phyloP scores from a whole-genome alignment of 768 basidiomycete genomes.

The Agrocybe praecox region DNA sequence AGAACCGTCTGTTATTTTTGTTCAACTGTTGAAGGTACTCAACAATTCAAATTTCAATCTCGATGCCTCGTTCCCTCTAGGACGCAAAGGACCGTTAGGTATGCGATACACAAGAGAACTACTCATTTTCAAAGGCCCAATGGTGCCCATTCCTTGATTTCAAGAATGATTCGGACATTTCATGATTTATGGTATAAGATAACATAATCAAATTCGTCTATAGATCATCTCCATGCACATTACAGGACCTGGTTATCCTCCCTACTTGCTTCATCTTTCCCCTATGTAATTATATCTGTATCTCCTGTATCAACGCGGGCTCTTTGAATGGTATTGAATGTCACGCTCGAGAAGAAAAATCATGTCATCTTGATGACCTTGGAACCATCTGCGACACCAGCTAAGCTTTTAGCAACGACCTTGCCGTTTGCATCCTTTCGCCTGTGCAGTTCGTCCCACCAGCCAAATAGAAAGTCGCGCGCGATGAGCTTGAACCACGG shows the following conservation, averaged over 20 bases:
- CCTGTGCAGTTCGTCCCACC: slow-evolving; percentile 92
- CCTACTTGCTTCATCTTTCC: background rate
- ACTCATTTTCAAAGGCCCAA: slow-evolving; percentile 16
- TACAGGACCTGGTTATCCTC: background rate
- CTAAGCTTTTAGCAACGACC: slow-evolving; percentile 64
- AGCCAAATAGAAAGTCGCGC: slow-evolving; percentile 93
- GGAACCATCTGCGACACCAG: slow-evolving; percentile 67
- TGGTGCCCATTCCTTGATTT: background rate
- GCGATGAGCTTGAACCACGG: slow-evolving; percentile 99
- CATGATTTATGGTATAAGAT: slow-evolving; percentile 5
- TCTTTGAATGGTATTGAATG: background rate
- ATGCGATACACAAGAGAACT: slow-evolving; percentile 45
- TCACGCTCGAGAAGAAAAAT: background rate
- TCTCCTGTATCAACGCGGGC: background rate
- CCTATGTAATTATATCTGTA: slow-evolving; percentile 9
- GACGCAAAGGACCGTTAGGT: slow-evolving; percentile 43
- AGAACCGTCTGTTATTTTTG: slow-evolving; percentile 57
- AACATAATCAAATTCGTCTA: background rate
- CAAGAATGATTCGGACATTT: background rate
- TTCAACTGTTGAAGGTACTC: slow-evolving; percentile 65
- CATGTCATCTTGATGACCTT: slow-evolving; percentile 60
- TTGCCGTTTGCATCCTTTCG: slow-evolving; percentile 59
- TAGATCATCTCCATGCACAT: slow-evolving; percentile 1
- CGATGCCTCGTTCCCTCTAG: slow-evolving; percentile 69
- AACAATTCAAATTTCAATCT: slow-evolving; percentile 59